Percentiles rank a stretch among this genome's conserved stretches.
Evolutionary conservation across 1,139 yeast genomes (phyloP).

Genomic region (Magnusiomyces suaveolens): DNA sequence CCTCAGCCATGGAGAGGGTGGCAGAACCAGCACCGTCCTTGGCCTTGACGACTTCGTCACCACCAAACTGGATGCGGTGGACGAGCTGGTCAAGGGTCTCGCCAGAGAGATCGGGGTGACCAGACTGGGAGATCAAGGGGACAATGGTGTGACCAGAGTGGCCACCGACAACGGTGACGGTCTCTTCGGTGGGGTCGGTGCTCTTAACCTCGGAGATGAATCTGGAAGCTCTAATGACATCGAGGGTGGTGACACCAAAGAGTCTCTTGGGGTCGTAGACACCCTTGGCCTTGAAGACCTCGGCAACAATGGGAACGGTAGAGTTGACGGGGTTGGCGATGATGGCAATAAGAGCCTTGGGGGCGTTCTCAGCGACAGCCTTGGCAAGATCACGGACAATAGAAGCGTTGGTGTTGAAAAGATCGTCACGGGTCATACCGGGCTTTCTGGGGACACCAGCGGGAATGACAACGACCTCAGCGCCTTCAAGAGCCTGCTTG

Average conservation of each 20-base stretch:
- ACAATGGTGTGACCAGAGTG: conserved; percentile 98
- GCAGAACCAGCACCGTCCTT: conserved; percentile 99
- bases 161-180: conserved; percentile 74
- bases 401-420: conserved; percentile 94
- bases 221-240: conserved; percentile 86
- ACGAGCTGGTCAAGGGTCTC: conserved; percentile 59
- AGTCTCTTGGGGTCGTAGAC: conserved; percentile 86
- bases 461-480: conserved; percentile 88
- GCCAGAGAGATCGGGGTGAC: conserved; percentile 43
- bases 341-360: conserved; percentile 78
- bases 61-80: conserved; percentile 95
- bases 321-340: conserved; percentile 98
- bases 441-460: conserved; percentile 99
- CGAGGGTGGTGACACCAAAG: conserved; percentile 96
- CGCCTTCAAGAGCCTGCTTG: conserved; percentile 61
- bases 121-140: conserved; percentile 76
- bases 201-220: conserved; percentile 62
- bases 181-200: conserved; percentile 49
- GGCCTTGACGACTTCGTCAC: conserved; percentile 98
- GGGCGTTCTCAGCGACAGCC: conserved; percentile 77
- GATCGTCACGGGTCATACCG: conserved; percentile 93
- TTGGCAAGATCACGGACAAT: conserved; percentile 88
- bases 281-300: conserved; percentile 76
- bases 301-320: conserved; percentile 95
- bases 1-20: conserved; percentile 96